These are phyloP conservation scores for Ustilago vetiveriae DNA, from an alignment of 1,284 basidiomycete genomes.

Conservation along the genomic window DNA sequence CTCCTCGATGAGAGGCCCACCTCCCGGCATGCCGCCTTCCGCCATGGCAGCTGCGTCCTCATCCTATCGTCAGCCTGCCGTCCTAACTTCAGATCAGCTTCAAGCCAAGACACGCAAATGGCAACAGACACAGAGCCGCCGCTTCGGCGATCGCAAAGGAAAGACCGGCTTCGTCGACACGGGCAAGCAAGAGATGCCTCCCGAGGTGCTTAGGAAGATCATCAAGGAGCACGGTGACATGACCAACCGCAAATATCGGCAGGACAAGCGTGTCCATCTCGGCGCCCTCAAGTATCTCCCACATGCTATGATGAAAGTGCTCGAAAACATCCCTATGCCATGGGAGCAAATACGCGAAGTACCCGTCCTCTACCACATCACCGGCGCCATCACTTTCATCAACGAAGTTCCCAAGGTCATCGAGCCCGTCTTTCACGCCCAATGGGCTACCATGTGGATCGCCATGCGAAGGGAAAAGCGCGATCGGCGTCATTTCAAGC, in stretches of 20 bases:
- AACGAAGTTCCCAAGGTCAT: slow-evolving; percentile 97
- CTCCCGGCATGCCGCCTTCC: slow-evolving; percentile 40
- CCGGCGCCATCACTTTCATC: slow-evolving; percentile 99
- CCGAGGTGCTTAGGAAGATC: slow-evolving; percentile 76
- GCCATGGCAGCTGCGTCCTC: slow-evolving; percentile 16
- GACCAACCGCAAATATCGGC: slow-evolving; percentile 77
- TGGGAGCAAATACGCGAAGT: slow-evolving; percentile 77
- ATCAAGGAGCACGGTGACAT: slow-evolving; percentile 68
- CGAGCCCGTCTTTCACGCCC: slow-evolving; percentile 97
- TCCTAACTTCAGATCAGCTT: slow-evolving; percentile 79
- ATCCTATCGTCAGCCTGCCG: slow-evolving; percentile 49
- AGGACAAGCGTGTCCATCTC: slow-evolving; percentile 98
- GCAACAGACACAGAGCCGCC: slow-evolving; percentile 89
- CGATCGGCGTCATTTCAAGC: slow-evolving; percentile 98
- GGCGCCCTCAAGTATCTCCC: slow-evolving; percentile 99
- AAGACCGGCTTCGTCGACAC: slow-evolving; percentile 89
- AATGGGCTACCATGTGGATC: slow-evolving; percentile 99
- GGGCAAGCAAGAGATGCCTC: slow-evolving; percentile 78
- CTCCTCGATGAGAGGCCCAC: slow-evolving; percentile 46
- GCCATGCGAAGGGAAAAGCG: slow-evolving; percentile 99
- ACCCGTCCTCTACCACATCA: slow-evolving; percentile 75
- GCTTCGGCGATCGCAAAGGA: slow-evolving; percentile 83
- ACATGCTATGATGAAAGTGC: slow-evolving; percentile 97
- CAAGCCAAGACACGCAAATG: slow-evolving; percentile 90
- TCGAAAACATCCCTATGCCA: slow-evolving; percentile 98